These are phyloP conservation scores for Hyaloscypha hepaticicola DNA, from an alignment of 495 filamentous ascomycete species.

Conservation along the genomic window DNA sequence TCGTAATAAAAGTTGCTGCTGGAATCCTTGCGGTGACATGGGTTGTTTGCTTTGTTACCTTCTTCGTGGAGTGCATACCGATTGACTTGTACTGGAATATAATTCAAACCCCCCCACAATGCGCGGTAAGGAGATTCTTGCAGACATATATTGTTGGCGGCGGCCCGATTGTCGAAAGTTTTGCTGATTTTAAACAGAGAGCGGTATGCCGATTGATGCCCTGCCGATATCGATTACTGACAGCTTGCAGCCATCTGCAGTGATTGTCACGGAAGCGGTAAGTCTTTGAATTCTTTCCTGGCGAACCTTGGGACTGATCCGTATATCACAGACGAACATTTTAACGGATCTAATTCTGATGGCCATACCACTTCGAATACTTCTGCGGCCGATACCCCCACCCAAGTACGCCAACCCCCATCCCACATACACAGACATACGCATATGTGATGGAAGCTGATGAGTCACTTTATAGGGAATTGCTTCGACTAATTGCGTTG, in stretches of 20 bases:
- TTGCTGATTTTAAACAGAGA: conserved; percentile 11
- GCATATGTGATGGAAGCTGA: background rate
- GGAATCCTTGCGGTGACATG: conserved; percentile 8
- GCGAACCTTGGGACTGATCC: background rate
- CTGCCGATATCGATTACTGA: background rate
- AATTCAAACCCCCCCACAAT: background rate
- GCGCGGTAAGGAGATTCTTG: conserved; percentile 13
- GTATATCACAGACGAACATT: conserved; percentile 11
- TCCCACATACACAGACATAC: background rate
- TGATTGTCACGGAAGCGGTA: conserved; percentile 4
- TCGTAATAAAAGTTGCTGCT: conserved; percentile 5
- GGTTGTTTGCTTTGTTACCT: conserved; percentile 10
- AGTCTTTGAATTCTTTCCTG: background rate
- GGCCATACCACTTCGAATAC: conserved; percentile 18
- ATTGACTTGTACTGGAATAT: conserved; percentile 16
- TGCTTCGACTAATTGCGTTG: background rate
- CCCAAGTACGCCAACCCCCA: background rate
- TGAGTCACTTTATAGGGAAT: background rate
- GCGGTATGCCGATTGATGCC: background rate
- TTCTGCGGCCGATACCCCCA: background rate
- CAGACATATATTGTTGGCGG: background rate
- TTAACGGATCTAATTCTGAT: conserved; percentile 15
- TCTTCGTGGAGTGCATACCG: conserved; percentile 11
- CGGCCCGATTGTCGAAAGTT: background rate
- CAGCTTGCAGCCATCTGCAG: background rate